Evolutionary conservation across 345 rosid genomes (phyloP).

Genomic region (Raphanus sativus): DNA sequence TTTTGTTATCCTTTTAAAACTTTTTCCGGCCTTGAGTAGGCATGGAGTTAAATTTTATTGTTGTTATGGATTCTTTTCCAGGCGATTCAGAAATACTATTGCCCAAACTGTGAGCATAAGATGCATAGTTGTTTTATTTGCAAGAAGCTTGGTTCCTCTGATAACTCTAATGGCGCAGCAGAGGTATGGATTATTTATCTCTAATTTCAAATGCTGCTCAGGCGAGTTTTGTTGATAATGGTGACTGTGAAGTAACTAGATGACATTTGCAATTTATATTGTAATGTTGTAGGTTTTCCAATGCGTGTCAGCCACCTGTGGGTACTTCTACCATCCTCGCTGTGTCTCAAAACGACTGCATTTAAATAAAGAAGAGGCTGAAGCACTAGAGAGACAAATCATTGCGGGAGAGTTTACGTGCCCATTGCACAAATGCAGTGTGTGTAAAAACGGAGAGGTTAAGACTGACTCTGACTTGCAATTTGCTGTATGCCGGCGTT

Average conservation of each 20-base stretch:
- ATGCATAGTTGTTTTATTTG: constrained; percentile 84
- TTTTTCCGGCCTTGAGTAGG: constrained; percentile 2
- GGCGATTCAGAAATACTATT: constrained; percentile 59
- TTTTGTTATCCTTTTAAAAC: neutral
- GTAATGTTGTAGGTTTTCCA: constrained; percentile 59
- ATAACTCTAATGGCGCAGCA: constrained; percentile 59
- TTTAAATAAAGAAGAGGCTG: constrained; percentile 53
- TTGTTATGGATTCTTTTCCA: constrained; percentile 39
- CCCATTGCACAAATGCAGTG: constrained; percentile 79
- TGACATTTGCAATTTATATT: constrained; percentile 13
- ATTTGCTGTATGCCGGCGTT: constrained; percentile 90
- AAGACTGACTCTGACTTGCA: constrained; percentile 59
- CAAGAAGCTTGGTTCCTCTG: constrained; percentile 79
- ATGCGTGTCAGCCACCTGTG: constrained; percentile 87
- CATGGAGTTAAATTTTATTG: constrained; percentile 15
- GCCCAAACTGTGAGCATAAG: constrained; percentile 73
- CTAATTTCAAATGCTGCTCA: constrained; percentile 12
- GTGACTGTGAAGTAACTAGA: constrained; percentile 1
- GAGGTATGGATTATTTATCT: constrained; percentile 55
- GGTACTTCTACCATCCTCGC: constrained; percentile 79
- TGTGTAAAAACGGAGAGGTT: constrained; percentile 68
- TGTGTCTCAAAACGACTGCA: constrained; percentile 67
- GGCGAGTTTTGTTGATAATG: constrained; percentile 20
- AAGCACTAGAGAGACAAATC: constrained; percentile 56
- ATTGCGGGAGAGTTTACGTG: constrained; percentile 68